phyloP scores from a whole-genome alignment of 345 rosid genomes.

The Heritiera fomes region DNA sequence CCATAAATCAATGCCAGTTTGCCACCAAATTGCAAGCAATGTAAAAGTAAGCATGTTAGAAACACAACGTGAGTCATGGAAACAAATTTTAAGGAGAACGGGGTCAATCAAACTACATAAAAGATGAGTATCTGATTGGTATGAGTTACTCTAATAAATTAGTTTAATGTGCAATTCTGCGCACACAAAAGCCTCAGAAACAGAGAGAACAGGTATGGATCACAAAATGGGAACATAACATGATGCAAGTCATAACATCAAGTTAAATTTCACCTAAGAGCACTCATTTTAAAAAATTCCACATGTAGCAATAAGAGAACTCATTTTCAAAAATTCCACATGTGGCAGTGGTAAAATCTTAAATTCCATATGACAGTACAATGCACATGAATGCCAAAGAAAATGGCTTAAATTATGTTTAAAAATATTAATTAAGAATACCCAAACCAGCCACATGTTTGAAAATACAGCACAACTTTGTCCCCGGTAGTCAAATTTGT shows the following conservation, averaged over 20 bases:
- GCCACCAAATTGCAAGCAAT: neutral
- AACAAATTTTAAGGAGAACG: neutral
- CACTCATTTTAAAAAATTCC: neutral
- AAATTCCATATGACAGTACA: neutral
- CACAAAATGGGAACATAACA: neutral
- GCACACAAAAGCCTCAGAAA: neutral
- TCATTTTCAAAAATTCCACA: neutral
- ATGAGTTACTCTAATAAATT: neutral
- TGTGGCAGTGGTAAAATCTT: neutral
- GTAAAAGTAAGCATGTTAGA: neutral
- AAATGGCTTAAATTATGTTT: neutral
- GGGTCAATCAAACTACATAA: neutral
- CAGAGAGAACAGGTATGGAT: neutral
- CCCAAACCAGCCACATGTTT: conserved; percentile 93
- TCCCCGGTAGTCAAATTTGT: conserved; percentile 73
- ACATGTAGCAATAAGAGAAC: too few relatives aligned
- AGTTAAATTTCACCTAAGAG: neutral
- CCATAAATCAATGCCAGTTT: neutral
- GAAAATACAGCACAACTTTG: conserved; percentile 73
- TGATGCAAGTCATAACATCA: neutral
- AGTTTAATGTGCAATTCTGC: neutral
- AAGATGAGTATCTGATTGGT: neutral
- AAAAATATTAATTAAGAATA: conserved; percentile 23
- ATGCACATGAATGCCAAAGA: neutral
- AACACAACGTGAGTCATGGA: neutral